A percentile compares a stretch with the other conserved stretches of the same genome.
These are phyloP conservation scores for Wickerhamiella domercqiae DNA, from an alignment of 805 yeast species.

Conservation along the genomic window DNA sequence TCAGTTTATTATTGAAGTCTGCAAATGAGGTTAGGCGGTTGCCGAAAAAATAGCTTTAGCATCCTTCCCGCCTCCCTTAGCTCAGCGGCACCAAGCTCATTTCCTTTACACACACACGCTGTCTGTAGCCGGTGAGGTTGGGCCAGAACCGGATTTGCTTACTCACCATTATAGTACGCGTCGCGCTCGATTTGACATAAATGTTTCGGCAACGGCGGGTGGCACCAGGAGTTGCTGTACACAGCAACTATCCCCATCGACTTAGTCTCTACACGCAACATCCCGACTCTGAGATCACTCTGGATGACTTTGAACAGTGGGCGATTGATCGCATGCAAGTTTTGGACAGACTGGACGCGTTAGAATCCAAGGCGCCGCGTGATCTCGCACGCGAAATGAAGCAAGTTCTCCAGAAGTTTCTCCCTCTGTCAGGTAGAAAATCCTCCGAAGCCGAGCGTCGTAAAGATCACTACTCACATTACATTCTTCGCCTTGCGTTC, in stretches of 20 bases:
- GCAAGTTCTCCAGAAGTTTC: constrained; percentile 44
- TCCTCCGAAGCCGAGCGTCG: constrained; percentile 40
- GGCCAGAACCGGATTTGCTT: no score
- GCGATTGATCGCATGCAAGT: constrained; percentile 82
- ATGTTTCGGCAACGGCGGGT: constrained; percentile 1
- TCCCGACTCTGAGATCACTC: constrained; percentile 55
- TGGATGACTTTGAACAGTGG: constrained; percentile 90
- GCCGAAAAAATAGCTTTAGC: no score
- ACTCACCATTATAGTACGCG: background rate
- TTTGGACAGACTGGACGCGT: constrained; percentile 69
- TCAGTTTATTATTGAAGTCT: no score
- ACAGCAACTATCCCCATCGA: constrained; percentile 33
- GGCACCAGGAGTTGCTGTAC: constrained; percentile 8
- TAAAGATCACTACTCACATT: constrained; percentile 89
- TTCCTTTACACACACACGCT: no score
- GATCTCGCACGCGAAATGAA: constrained; percentile 53
- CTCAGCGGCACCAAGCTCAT: no score
- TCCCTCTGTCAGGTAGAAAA: constrained; percentile 39
- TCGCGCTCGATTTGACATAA: constrained; percentile 1
- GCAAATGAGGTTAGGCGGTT: no score
- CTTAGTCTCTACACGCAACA: constrained; percentile 50
- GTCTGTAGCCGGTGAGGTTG: no score
- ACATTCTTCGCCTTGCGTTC: constrained; percentile 72
- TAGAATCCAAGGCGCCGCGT: constrained; percentile 27
- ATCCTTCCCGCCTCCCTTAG: no score